These are phyloP conservation scores for Cladosporium velox DNA, from an alignment of 2,329 filamentous ascomycete genomes.

Conservation along the genomic window DNA sequence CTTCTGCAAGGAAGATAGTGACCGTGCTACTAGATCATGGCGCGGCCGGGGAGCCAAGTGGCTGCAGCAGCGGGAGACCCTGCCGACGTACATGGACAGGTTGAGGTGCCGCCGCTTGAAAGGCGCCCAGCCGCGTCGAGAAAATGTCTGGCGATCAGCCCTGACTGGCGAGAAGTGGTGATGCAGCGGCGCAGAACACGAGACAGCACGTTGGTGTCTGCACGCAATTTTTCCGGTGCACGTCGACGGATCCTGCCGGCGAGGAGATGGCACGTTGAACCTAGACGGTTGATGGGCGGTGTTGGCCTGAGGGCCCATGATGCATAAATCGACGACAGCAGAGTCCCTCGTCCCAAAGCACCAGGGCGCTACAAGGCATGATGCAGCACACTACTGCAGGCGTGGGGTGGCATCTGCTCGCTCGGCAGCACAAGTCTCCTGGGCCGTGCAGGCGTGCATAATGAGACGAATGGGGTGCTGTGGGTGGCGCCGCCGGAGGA, in stretches of 20 bases:
- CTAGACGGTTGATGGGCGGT: not conserved
- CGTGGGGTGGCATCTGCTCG: slow-evolving; percentile 4
- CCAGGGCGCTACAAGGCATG: not conserved
- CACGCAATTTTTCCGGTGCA: slow-evolving; percentile 1
- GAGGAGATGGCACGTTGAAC: not conserved
- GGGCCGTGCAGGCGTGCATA: not conserved
- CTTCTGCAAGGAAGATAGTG: slow-evolving; percentile 19
- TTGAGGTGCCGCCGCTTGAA: slow-evolving; percentile 2
- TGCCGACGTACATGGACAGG: slow-evolving; percentile 15
- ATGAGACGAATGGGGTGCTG: not conserved
- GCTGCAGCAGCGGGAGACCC: slow-evolving; percentile 18
- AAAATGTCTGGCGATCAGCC: slow-evolving; percentile 4
- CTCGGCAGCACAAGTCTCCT: slow-evolving; percentile 15
- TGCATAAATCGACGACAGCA: slow-evolving; percentile 11
- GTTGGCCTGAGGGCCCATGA: not conserved
- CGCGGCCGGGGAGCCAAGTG: slow-evolving; percentile 15
- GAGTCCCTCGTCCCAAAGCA: not conserved
- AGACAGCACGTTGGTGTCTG: not conserved
- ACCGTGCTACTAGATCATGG: slow-evolving; percentile 17
- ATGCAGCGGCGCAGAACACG: not conserved
- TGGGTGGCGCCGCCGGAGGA: not conserved
- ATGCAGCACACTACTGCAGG: not conserved
- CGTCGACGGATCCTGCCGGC: slow-evolving; percentile 1
- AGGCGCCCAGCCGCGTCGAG: not conserved
- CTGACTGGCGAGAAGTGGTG: slow-evolving; percentile 1